Base-by-base conservation (phyloP, 2,329 filamentous ascomycete genomes). In the Myotisia sp. region DNA sequence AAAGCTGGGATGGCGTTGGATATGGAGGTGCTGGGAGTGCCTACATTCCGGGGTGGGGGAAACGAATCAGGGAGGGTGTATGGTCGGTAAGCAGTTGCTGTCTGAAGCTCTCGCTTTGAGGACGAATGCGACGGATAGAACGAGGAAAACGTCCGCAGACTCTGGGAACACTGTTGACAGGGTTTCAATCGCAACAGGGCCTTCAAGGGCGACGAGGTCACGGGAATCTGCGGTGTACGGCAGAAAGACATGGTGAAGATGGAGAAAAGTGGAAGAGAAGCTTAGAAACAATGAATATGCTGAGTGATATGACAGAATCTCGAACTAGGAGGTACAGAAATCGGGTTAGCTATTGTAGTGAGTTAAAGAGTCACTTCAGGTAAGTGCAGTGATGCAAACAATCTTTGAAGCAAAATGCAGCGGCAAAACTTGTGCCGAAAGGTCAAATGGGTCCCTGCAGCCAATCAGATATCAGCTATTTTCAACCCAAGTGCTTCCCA, bases 41-140 rank as follows among this genome's bases (percentile, higher is more conserved):
- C 65, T 21, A 62, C 54, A 52, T 71, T 76, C 44, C 71, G 66
- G 28, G 71, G 70, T 27, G 64, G 63, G 8, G 71, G 69, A 44
- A 70, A 67, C 29, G 66, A 61, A 1, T 66, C 56, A 10, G 67
- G 62, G n/a, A 79, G 54, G 2, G 64, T 63, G 39, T 73, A 67
- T 13, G 75, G 73, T 37, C 69, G 70, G 47, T 76, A 75, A 30
- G 71, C 71, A 12, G 72, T 76, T 20, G 71, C 71, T 8, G 75
- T 79, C 52, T 76, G 74, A 51, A 80, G 67, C 41, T 70, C 68
- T 33, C 72, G 62, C 47, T 70, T 71, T 6, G 66, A 67, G n/a
- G 66, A 68, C 18, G 61, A 57, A 16, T 58, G 51, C 9, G 52
- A 39, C 16, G 53, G 53, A 34, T 55, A 56, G 14, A 55, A 51